Conservation (phyloP, 805 yeast species). For the Saccharomycopsis sp. region DNA sequence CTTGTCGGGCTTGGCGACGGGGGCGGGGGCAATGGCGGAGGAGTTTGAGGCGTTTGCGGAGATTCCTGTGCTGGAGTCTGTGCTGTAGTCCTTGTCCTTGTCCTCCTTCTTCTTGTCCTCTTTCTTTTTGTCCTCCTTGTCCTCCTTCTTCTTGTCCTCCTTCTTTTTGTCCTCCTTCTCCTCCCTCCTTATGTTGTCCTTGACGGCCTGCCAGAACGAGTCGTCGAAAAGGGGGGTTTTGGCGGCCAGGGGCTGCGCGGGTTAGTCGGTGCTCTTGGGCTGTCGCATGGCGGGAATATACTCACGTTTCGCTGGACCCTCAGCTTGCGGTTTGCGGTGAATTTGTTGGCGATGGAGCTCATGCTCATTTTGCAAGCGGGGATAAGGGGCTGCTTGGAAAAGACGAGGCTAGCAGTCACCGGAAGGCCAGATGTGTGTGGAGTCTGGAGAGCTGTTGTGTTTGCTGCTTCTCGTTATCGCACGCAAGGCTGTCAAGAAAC, state of each 20-base stretch:
- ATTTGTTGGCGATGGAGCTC: not conserved
- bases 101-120: constrained; percentile 3
- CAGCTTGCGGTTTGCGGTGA: not conserved
- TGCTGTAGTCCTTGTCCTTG: not conserved
- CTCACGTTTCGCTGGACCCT: not conserved
- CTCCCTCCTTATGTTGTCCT: constrained; percentile 4
- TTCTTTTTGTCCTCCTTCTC: constrained; percentile 1
- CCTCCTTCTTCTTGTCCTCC: constrained; percentile 2
- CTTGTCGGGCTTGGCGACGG: not conserved
- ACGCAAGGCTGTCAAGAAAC: too few relatives aligned
- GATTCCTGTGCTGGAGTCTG: not conserved
- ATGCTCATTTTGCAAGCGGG: constrained; percentile 2
- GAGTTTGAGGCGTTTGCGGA: not conserved
- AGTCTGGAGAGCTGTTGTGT: too few relatives aligned
- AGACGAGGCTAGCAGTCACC: too few relatives aligned
- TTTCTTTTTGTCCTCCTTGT: constrained; percentile 2
- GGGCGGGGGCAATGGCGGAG: not conserved
- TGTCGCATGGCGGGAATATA: not conserved
- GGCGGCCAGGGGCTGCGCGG: not conserved
- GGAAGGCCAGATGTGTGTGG: too few relatives aligned
- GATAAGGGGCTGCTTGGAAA: too few relatives aligned
- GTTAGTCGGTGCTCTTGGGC: not conserved
- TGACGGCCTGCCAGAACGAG: constrained; percentile 10
- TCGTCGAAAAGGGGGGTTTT: constrained; percentile 8
- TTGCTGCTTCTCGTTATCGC: too few relatives aligned